A percentile compares a stretch with the other conserved stretches of the same genome.
These are phyloP conservation scores for Nakaseomyces kungkrabaensis DNA, from an alignment of 1,139 yeast genomes.

Conservation along the genomic window DNA sequence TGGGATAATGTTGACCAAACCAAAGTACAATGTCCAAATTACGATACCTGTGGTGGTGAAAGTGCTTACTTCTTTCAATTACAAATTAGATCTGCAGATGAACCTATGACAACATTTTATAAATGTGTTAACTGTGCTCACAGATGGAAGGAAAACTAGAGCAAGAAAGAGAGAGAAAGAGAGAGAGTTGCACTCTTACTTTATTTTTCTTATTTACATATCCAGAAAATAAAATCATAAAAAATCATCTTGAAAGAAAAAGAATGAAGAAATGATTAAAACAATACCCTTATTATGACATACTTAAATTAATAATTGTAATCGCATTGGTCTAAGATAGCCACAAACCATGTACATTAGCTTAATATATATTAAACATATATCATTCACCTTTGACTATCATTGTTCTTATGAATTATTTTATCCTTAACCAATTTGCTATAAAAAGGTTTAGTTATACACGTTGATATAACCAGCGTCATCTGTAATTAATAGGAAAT, in stretches of 20 bases:
- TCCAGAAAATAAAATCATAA: background rate
- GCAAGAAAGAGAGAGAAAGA: no score
- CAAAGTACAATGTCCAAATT: constrained; percentile 74
- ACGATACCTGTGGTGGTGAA: constrained; percentile 71
- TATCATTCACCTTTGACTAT: no score
- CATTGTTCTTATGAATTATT: no score
- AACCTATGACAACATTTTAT: constrained; percentile 92
- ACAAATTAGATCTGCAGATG: constrained; percentile 74
- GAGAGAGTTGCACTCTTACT: no score
- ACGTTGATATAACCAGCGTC: background rate
- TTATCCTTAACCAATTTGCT: no score
- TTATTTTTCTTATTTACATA: background rate
- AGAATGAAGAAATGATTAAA: no score
- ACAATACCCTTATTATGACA: background rate
- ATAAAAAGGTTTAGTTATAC: background rate
- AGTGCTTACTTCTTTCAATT: constrained; percentile 95
- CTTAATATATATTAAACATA: no score
- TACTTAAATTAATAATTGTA: background rate
- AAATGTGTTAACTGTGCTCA: constrained; percentile 87
- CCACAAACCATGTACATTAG: background rate
- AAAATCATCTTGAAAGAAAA: background rate
- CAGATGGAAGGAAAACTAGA: constrained; percentile 91
- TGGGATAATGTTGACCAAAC: constrained; percentile 98
- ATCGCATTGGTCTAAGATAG: background rate
- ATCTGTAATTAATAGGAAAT: background rate